A percentile compares a stretch with the other conserved stretches of the same genome.
Evolutionary conservation across 1,284 basidiomycete genomes (phyloP).

Genomic region (Mycena sp.): DNA sequence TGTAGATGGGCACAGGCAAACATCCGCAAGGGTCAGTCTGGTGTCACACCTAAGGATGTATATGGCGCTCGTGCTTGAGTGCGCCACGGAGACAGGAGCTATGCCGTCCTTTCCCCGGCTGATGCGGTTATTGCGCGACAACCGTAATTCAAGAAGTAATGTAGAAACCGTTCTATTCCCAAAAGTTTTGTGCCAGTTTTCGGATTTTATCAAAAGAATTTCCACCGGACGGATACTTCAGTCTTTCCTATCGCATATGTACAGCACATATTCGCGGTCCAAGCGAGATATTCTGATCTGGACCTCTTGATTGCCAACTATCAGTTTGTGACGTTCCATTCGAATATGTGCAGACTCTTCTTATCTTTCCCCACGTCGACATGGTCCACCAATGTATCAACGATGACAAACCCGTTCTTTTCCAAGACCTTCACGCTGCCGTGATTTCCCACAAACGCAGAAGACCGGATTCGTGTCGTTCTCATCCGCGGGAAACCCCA

Average conservation of each 20-base stretch:
- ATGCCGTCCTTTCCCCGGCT: too few relatives aligned
- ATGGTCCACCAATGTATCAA: slow-evolving; percentile 5
- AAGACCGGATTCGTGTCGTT: slow-evolving; percentile 52
- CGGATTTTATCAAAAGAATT: background rate
- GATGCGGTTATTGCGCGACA: too few relatives aligned
- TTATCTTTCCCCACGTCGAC: slow-evolving; percentile 1
- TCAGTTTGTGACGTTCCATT: background rate
- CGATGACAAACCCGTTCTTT: slow-evolving; percentile 61
- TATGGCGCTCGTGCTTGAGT: slow-evolving; percentile 68
- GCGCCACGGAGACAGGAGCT: background rate
- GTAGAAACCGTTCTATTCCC: background rate
- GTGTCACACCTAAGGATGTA: slow-evolving; percentile 80
- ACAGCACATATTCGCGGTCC: too few relatives aligned
- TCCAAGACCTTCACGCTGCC: slow-evolving; percentile 68
- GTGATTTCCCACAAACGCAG: slow-evolving; percentile 58
- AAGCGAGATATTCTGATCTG: too few relatives aligned
- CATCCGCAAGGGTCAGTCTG: slow-evolving; percentile 82
- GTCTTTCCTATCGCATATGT: too few relatives aligned
- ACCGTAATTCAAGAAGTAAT: slow-evolving; percentile 18
- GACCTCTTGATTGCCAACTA: too few relatives aligned
- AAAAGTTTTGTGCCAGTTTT: background rate
- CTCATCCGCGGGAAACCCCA: slow-evolving; percentile 71
- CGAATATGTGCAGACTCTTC: background rate
- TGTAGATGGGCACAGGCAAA: slow-evolving; percentile 86
- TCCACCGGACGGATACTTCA: too few relatives aligned